Base-by-base conservation (phyloP, 2,329 filamentous ascomycete species). In the Ilyonectria robusta region DNA sequence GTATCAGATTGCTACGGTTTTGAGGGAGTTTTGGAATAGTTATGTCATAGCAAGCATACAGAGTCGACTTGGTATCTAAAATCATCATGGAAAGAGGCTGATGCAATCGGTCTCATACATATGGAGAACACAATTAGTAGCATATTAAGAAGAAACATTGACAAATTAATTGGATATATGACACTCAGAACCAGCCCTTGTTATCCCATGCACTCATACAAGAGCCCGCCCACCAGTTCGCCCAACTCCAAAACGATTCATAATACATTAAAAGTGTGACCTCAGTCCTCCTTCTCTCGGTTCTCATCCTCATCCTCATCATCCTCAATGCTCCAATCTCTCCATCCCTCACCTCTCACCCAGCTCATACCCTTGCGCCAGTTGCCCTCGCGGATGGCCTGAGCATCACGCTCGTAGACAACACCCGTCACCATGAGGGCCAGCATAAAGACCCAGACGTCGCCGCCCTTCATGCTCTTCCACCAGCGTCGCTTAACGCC, bases 401-500 rank as follows among this genome's bases (percentile, higher is more conserved):
- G 83, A 0, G 92, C 91, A 62, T 92, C 88, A 29, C 86, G 84
- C 83, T 97, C 93, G 76, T 95, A 94, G 2, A 96, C 89, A 9
- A 89, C 88, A 62, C 94, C 94, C 19, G 95, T 89, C 19, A 95
- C 81, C 74, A 93, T 93, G 81, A 97, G 85, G 54, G 94, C 93
- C 19, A 90, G 80, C 17, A 95, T 92, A 76, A 98, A 95, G 4
- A 98, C 83, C 83, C 92, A 88, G 6, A 98, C 89, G 80, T 98
- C 95, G 0, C 94, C 94, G 42, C 93, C 93, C 75, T 87, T 89
- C 78, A 96, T 87, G 11, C 93, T 93, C 70, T 88, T 90, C 94
- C 95, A 97, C 90, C 94, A 94, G 1, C 94, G 88, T 37, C 92
- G 86, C 89, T 98, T 98, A 62, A 93, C 89, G n/a, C 95, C 94